Evolutionary conservation across 495 filamentous ascomycete species (phyloP).

Genomic region (Penicillium paxilli): DNA sequence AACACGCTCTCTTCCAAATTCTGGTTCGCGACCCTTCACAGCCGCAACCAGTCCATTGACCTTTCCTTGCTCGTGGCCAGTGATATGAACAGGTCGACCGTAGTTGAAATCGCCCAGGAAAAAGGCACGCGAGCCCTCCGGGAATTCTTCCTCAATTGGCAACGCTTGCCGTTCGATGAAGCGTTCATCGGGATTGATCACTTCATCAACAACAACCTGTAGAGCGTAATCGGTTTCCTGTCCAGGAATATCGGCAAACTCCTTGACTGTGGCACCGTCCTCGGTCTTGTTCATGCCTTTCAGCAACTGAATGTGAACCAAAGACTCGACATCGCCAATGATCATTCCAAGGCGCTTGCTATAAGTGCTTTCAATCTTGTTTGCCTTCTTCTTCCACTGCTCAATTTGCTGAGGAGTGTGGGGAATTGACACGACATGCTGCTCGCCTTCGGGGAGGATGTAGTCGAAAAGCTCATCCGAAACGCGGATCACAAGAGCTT

Average conservation of each 20-base stretch:
- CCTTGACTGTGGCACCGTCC: conserved; percentile 87
- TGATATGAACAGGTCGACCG: conserved; percentile 82
- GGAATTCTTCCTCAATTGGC: conserved; percentile 91
- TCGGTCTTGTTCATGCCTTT: conserved; percentile 90
- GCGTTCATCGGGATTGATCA: conserved; percentile 86
- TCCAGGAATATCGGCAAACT: conserved; percentile 85
- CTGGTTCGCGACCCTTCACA: conserved; percentile 67
- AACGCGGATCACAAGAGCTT: conserved; percentile 83
- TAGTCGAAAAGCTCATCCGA: conserved; percentile 96
- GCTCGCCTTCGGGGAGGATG: conserved; percentile 59
- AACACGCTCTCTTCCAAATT: conserved; percentile 78
- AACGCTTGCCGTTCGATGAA: conserved; percentile 87
- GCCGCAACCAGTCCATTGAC: conserved; percentile 74
- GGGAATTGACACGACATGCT: conserved; percentile 61
- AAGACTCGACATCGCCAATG: conserved; percentile 81
- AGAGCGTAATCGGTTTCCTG: conserved; percentile 90
- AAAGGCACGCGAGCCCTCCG: conserved; percentile 76
- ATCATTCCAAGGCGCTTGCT: conserved; percentile 87
- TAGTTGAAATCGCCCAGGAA: conserved; percentile 97
- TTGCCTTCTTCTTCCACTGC: conserved; percentile 79
- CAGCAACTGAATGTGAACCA: conserved; percentile 89
- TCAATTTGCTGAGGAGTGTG: conserved; percentile 79
- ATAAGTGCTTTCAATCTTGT: conserved; percentile 79
- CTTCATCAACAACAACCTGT: conserved; percentile 86
- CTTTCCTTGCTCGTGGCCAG: conserved; percentile 69